These are phyloP conservation scores for Diplodia scrobiculata DNA, from an alignment of 2,329 filamentous ascomycete species.

Conservation along the genomic window DNA sequence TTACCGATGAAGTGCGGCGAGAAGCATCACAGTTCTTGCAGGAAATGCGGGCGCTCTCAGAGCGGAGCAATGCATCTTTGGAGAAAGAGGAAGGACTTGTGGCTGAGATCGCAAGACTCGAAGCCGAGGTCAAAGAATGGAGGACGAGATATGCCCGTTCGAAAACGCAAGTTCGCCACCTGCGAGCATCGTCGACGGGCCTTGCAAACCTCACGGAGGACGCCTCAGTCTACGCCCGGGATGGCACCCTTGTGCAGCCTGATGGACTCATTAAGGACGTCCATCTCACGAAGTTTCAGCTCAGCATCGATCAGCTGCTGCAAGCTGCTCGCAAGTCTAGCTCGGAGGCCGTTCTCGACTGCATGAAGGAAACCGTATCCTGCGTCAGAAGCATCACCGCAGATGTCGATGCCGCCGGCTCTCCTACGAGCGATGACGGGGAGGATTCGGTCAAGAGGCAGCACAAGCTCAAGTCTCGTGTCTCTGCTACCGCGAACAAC, in stretches of 20 bases:
- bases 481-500: slow-evolving; percentile 93
- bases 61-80: slow-evolving; percentile 74
- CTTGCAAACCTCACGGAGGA: slow-evolving; percentile 65
- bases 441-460: slow-evolving; percentile 54
- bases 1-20: slow-evolving; percentile 82
- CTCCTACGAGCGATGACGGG: slow-evolving; percentile 41
- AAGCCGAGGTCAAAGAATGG: slow-evolving; percentile 86
- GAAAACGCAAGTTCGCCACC: slow-evolving; percentile 80
- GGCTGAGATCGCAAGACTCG: slow-evolving; percentile 71
- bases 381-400: slow-evolving; percentile 82
- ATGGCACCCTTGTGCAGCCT: slow-evolving; percentile 65
- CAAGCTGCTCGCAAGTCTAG: slow-evolving; percentile 73
- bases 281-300: slow-evolving; percentile 92
- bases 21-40: slow-evolving; percentile 80
- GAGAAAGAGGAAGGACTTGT: slow-evolving; percentile 81
- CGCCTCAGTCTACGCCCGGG: slow-evolving; percentile 65
- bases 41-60: slow-evolving; percentile 86
- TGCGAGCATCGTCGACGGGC: slow-evolving; percentile 79
- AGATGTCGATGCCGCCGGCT: slow-evolving; percentile 66
- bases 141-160: slow-evolving; percentile 82
- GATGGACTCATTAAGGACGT: slow-evolving; percentile 85
- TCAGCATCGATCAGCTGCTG: slow-evolving; percentile 88
- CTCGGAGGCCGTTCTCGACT: slow-evolving; percentile 73
- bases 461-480: slow-evolving; percentile 72
- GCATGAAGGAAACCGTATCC: slow-evolving; percentile 83